Base-by-base conservation (phyloP, 805 yeast genomes). In the Starmerella roubikii region DNA sequence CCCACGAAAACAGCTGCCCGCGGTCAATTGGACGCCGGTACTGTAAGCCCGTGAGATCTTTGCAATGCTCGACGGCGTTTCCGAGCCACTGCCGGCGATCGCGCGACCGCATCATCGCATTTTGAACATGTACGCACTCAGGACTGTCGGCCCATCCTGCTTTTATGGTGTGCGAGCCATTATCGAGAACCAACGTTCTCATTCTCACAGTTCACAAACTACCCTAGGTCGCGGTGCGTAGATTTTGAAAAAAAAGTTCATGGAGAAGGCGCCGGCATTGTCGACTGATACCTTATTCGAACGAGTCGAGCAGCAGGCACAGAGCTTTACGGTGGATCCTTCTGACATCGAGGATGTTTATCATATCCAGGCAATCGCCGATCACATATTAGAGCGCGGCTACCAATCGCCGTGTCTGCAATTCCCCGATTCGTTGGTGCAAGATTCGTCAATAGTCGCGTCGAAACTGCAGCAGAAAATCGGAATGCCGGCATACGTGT, bases 1-100 rank as follows among this genome's bases (percentile, higher is more conserved):
- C 94, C 98, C 97, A 91, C 28, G 88, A 82, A 0, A 77, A 74
- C 37, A 91, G 62, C 49, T 86, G 93, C 3, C 96, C 96, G 25
- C 78, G 76, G 46, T 85, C 95, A 41, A 74, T 74, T 0, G 99
- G 96, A 39, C 97, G 65, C 44, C 78, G 70, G 58, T 78, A 72
- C 17, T 69, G 68, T 5, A 86, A 67, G 1, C 85, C 82, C 0
- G 93, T 74, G 27, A 74, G 75, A 53, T 85, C 91, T 43, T 69
- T 72, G 34, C 88, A 72, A 13, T 66, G 64, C 15, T 68, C 59
- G 10, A 77, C 51, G 46, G 77, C 78, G 42, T 82, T 79, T 4
- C 93, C 94, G 10, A 86, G 64, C 49, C 79, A 74, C 1, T 78
- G 56, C 15, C 74, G 60, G 29, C 83, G 80, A 57, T 84, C 94